Evolutionary conservation across 805 yeast species (phyloP).

Genomic region (Saccharomycopsis selenospora): DNA sequence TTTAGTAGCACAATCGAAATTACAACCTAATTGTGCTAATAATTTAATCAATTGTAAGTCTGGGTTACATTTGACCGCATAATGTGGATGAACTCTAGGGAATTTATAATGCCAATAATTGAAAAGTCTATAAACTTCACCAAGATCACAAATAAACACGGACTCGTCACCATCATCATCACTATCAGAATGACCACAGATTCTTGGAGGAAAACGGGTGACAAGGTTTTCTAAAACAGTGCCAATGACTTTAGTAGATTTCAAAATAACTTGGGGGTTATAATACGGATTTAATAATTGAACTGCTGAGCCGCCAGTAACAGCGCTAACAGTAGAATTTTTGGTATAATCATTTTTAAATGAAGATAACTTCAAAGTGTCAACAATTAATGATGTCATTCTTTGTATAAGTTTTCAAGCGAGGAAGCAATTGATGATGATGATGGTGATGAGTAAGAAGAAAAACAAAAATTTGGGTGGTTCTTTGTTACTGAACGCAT

Average conservation of each 20-base stretch:
- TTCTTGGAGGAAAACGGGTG: not conserved
- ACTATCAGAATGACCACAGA: constrained; percentile 50
- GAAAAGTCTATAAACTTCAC: constrained; percentile 56
- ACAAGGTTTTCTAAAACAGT: constrained; percentile 5
- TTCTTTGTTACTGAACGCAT: constrained; percentile 20
- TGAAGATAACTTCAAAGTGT: not conserved
- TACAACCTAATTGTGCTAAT: constrained; percentile 57
- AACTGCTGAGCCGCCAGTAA: not conserved
- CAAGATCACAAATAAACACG: constrained; percentile 81
- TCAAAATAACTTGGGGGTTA: not conserved
- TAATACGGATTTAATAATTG: constrained; percentile 11
- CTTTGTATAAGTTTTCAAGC: constrained; percentile 13
- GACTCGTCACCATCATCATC: constrained; percentile 83
- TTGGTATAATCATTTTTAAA: no score
- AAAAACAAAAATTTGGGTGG: no score
- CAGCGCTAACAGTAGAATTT: not conserved
- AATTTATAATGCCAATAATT: constrained; percentile 55
- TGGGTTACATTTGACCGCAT: constrained; percentile 93
- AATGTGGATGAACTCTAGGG: constrained; percentile 78
- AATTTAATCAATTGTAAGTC: constrained; percentile 50
- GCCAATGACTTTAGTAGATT: constrained; percentile 7
- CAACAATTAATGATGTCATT: constrained; percentile 18
- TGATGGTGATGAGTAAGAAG: constrained; percentile 3
- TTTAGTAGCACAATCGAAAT: constrained; percentile 91
- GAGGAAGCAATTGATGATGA: no score